Evolutionary conservation across 306 rosid genomes (phyloP).

Genomic region (Corylus americana): DNA sequence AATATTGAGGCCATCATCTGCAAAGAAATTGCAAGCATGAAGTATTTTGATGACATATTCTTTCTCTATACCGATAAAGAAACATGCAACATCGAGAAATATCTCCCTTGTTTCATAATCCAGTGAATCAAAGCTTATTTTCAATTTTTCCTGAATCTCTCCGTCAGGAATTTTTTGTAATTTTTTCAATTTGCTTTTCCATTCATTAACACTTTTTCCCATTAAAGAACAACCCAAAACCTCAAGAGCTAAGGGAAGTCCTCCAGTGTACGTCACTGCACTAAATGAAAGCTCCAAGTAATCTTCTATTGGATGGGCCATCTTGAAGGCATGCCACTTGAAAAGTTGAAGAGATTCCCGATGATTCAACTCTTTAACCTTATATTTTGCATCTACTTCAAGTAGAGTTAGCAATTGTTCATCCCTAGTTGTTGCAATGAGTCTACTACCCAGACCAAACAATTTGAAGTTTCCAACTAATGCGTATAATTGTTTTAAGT

Average conservation of each 20-base stretch:
- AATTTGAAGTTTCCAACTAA: background rate
- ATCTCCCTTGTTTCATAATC: constrained; percentile 16
- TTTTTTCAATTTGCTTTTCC: constrained; percentile 32
- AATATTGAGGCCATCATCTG: constrained; percentile 27
- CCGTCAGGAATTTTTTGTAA: constrained; percentile 27
- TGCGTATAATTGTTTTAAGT: background rate
- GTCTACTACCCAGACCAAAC: constrained; percentile 28
- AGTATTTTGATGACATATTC: constrained; percentile 19
- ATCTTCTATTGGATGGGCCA: background rate
- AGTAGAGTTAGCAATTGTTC: background rate
- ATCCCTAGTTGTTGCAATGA: constrained; percentile 34
- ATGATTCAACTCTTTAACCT: background rate
- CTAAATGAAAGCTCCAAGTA: constrained; percentile 3
- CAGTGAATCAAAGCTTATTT: constrained; percentile 27
- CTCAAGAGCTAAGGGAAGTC: constrained; percentile 44
- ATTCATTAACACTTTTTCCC: constrained; percentile 4
- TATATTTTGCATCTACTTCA: background rate
- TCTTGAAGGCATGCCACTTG: constrained; percentile 35
- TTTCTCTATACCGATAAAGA: constrained; percentile 35
- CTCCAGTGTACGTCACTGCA: constrained; percentile 26
- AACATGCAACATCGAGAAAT: constrained; percentile 45
- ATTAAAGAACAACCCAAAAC: constrained; percentile 30
- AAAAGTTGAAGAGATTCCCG: constrained; percentile 31
- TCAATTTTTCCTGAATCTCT: constrained; percentile 25
- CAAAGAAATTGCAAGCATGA: constrained; percentile 28